Percentiles rank a stretch among this genome's conserved stretches.
These are phyloP conservation scores for Tylopilus sp. DNA, from an alignment of 768 basidiomycete genomes.

Conservation along the genomic window DNA sequence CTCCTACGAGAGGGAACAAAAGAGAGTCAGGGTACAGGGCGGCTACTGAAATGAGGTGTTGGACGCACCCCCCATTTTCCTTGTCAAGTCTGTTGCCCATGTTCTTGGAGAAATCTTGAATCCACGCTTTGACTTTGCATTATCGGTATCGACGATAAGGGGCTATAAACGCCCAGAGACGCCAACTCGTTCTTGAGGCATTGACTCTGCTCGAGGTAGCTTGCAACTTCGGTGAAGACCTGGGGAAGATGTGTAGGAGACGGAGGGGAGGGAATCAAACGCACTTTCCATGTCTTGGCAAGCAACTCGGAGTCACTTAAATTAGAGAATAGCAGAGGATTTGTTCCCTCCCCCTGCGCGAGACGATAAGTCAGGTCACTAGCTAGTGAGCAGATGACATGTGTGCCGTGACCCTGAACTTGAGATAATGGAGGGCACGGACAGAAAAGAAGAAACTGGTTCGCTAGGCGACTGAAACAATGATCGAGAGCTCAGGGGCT, in stretches of 20 bases:
- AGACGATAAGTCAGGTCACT: conserved; percentile 9
- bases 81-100: conserved; percentile 94
- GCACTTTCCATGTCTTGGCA: conserved; percentile 89
- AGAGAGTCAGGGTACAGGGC: conserved; percentile 15
- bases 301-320: conserved; percentile 79
- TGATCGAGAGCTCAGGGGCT: conserved; percentile 14
- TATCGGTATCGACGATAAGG: conserved; percentile 88
- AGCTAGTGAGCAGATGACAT: not conserved
- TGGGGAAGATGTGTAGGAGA: conserved; percentile 24
- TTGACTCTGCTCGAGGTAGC: conserved; percentile 88
- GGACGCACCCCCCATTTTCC: conserved; percentile 81
- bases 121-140: conserved; percentile 81
- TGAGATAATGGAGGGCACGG: conserved; percentile 82
- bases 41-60: not conserved
- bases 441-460: not conserved
- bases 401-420: conserved; percentile 63
- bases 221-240: conserved; percentile 89
- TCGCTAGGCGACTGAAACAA: conserved; percentile 8
- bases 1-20: conserved; percentile 42
- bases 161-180: conserved; percentile 88
- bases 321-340: conserved; percentile 89
- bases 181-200: conserved; percentile 90
- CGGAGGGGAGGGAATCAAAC: conserved; percentile 13
- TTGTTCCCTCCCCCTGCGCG: conserved; percentile 71
- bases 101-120: conserved; percentile 82